Percentiles rank a stretch among this genome's conserved stretches.
Evolutionary conservation across 306 rosid species (phyloP).

Genomic region (peach (Prunus persica)): Prunus_persica_NCBIv2 NC_034011.1:2868001-2868500

Average conservation of each 20-base stretch:
- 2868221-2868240: too few relatives aligned
- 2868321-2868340: too few relatives aligned
- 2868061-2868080: too few relatives aligned
- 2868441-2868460: constrained; percentile 9
- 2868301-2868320: background rate
- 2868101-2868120: too few relatives aligned
- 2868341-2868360: background rate
- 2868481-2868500: background rate
- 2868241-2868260: too few relatives aligned
- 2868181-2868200: too few relatives aligned
- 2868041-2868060: too few relatives aligned
- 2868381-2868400: background rate
- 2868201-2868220: fast-evolving
- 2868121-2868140: too few relatives aligned
- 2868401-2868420: background rate
- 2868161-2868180: too few relatives aligned
- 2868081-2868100: too few relatives aligned
- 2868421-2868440: background rate
- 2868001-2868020: fast-evolving
- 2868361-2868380: background rate
- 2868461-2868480: background rate
- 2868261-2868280: background rate
- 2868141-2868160: too few relatives aligned
- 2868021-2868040: too few relatives aligned
- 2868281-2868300: background rate